Evolutionary conservation across 805 yeast species (phyloP).

Genomic region (Candida morakotiae): DNA sequence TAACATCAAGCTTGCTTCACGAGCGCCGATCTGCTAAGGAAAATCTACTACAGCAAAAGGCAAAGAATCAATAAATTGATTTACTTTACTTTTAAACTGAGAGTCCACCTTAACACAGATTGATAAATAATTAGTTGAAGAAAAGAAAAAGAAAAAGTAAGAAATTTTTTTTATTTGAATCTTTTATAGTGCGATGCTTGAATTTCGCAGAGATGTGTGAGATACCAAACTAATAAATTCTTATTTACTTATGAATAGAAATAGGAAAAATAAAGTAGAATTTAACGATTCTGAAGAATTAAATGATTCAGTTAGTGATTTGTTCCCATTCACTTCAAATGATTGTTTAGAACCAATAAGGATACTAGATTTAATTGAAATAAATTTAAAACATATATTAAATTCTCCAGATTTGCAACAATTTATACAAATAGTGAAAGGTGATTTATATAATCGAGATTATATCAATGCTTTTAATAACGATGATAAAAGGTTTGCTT

Average conservation of each 20-base stretch:
- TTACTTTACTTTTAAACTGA: conserved; percentile 30
- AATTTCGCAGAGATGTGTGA: conserved; percentile 4
- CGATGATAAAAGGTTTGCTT: conserved; percentile 65
- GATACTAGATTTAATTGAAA: conserved; percentile 34
- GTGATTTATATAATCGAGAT: conserved; percentile 64
- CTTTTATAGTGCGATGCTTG: conserved; percentile 10
- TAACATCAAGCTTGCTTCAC: conserved; percentile 51
- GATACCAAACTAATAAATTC: conserved; percentile 9
- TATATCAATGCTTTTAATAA: conserved; percentile 65
- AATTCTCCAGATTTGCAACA: conserved; percentile 32
- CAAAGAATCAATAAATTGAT: conserved; percentile 24
- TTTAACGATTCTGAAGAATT: neutral
- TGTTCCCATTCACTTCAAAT: conserved; percentile 31
- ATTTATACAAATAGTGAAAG: conserved; percentile 66
- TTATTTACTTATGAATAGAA: neutral
- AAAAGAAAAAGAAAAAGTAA: conserved; percentile 10
- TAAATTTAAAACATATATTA: conserved; percentile 27
- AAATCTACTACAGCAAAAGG: conserved; percentile 28
- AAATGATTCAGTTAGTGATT: neutral
- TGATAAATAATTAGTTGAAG: conserved; percentile 25
- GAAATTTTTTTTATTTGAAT: conserved; percentile 4
- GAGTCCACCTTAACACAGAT: conserved; percentile 52
- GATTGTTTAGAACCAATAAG: conserved; percentile 29
- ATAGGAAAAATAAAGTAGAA: neutral
- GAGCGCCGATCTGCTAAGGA: conserved; percentile 67